Conservation (phyloP, 2,329 filamentous ascomycete species). For the Sarocladium kiliense region DNA sequence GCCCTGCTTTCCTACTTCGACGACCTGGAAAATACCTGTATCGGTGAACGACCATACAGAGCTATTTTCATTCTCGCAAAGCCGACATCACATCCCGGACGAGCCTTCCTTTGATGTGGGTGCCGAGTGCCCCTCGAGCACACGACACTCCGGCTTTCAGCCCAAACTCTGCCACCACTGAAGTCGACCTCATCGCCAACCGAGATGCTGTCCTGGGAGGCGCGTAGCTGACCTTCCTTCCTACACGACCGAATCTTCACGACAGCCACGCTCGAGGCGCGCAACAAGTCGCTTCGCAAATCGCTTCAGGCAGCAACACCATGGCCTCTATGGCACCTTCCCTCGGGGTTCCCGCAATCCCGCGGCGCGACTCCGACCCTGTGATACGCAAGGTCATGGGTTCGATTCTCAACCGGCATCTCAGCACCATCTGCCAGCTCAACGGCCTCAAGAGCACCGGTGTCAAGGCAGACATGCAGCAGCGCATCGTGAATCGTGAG, state of each 20-base stretch:
- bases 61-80: too few species aligned
- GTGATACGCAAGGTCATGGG: slow-evolving; percentile 40
- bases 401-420: slow-evolving; percentile 52
- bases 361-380: slow-evolving; percentile 36
- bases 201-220: slow-evolving; percentile 1
- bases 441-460: slow-evolving; percentile 75
- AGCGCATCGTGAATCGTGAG: slow-evolving; percentile 73
- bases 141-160: neutral
- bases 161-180: neutral
- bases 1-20: neutral
- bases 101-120: slow-evolving; percentile 4
- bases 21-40: too few species aligned
- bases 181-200: neutral
- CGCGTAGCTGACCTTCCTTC: neutral
- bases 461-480: slow-evolving; percentile 78
- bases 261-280: neutral
- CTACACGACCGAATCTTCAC: neutral
- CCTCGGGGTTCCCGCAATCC: slow-evolving; percentile 15
- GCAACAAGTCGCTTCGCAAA: neutral
- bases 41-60: too few species aligned
- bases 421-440: slow-evolving; percentile 70
- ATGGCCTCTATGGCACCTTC: slow-evolving; percentile 3
- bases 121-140: slow-evolving; percentile 7
- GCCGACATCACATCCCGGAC: neutral
- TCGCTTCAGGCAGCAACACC: neutral